Evolutionary conservation across 306 rosid genomes (phyloP), one percentile per base, ranked within the genome.

Genomic region (Echinosophora koreensis): DNA sequence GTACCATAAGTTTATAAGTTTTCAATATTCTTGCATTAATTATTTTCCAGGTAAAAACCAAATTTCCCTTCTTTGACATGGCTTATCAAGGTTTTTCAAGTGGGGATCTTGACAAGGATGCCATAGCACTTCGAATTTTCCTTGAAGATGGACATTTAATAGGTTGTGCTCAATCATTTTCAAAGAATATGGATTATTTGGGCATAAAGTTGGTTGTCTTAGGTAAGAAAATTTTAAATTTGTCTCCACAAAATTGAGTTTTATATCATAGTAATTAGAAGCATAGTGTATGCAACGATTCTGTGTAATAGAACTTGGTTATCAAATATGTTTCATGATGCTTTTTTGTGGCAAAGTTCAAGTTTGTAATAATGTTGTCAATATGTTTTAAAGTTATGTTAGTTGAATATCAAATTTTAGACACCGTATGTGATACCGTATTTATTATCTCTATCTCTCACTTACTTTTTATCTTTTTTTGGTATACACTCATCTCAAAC

Each of bases 41-140:
- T 67, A 27, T 57, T 50, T 90, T 76, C 22, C 90, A 93, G 98
- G 91, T 68, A 18, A 93, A 90, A 82, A 87, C 83, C 63, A 96
- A 90, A 81, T 89, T 90, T 37, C 84, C 97, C 73, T 93, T 93
- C 85, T 93, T 93, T 80, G 98, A 93, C 88, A 93, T 89, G 96
- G 96, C 96, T 34, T 93, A 89, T 80, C 97, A 93, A 90, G 98
- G 98, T 68, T 88, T 93, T 79, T 89, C 94, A 11, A 93, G 91
- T 46, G 98, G 98, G 52, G 90, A 93, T 85, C 94, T 92, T 17
- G 91, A 90, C 79, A 90, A 78, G 71, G 94, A 93, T 79, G 98
- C 93, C 8, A 62, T 71, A 59, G 87, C 97, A 30, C 90, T 89
- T 81, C 80, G 88, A 83, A 89, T 93, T 70, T 90, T 90, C 77